Base-by-base conservation (phyloP, 352 stramenopile genomes). In the Phytopythium litorale region DNA sequence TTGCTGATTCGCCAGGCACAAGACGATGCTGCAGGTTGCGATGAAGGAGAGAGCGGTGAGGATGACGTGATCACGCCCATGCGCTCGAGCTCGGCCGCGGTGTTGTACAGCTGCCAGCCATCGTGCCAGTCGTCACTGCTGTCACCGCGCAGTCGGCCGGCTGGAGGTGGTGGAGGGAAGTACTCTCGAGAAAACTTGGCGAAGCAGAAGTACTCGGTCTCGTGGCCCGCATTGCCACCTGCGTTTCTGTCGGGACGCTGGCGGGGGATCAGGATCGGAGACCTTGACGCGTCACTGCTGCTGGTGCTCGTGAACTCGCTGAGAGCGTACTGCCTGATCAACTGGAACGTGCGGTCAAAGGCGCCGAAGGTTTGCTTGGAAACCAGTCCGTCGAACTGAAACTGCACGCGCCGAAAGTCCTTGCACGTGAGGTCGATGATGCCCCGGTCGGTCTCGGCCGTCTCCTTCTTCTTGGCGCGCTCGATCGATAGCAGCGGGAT, bases 391-490 rank as follows among this genome's bases (percentile, higher is more conserved):
- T 81, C 72, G 58, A 93, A 92, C 37, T 84, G 62, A 63, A 94
- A 88, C 56, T 92, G 84, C 9, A 92, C 63, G 38, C 81, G 84
- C 5, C 86, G 84, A 48, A 93, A 89, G 68, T 94, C 86, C 52
- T 94, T 94, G 60, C 82, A 87, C 13, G 89, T 67, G 38, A 94
- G 58, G 50, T 92, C 81, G 8, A 94, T 59, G 23, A 92, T 32
- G 12, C 86, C 85, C 37, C 67, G 89, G 56, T 94, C 84, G 0
- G 70, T 88, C 66, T 94, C 86, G 23, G 75, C 78, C 64, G 86
- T 81, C 46, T 93, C 81, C 33, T 92, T 89, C 45, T 81, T 70
- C 67, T 92, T 92, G 21, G 87, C 64, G 37, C 80, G 81, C 30
- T 94, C 84, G 40, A 93, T 85, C 1, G 82, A 78, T 12, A 88